Evolutionary conservation across 2,329 filamentous ascomycete species (phyloP).

Genomic region (Cladosporium sp.): DNA sequence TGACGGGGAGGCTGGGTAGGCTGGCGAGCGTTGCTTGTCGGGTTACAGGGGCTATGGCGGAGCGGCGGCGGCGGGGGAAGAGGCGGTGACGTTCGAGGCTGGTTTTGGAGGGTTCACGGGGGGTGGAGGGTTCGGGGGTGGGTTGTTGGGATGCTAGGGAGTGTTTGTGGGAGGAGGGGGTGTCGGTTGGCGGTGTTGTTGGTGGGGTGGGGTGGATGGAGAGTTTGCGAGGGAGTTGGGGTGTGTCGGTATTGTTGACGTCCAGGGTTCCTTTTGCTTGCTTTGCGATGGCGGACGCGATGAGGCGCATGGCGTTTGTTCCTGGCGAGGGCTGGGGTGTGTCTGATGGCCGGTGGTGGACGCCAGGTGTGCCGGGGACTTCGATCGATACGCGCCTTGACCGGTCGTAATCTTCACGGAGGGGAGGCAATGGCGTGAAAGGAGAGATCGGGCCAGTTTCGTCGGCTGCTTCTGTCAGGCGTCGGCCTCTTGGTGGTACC

Average conservation of each 20-base stretch:
- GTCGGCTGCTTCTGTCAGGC: not conserved
- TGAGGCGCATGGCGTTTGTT: too few species aligned
- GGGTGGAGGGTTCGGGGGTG: not conserved
- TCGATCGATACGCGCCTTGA: slow-evolving; percentile 11
- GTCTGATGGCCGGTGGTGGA: slow-evolving; percentile 7
- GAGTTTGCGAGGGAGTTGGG: not conserved
- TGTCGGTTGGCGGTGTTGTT: not conserved
- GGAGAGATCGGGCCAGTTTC: not conserved
- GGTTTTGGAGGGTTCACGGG: not conserved
- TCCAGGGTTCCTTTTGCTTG: too few species aligned
- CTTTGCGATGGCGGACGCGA: too few species aligned
- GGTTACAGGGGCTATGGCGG: slow-evolving; percentile 1
- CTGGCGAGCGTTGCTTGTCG: slow-evolving; percentile 1
- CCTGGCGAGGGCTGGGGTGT: not conserved
- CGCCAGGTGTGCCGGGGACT: slow-evolving; percentile 5
- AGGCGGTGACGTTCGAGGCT: not conserved
- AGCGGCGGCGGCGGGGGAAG: slow-evolving; percentile 1
- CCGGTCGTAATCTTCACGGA: slow-evolving; percentile 13
- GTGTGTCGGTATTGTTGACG: too few species aligned
- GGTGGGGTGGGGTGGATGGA: not conserved
- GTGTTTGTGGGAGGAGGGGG: not conserved
- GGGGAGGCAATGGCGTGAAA: slow-evolving; percentile 8
- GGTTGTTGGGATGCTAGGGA: not conserved
- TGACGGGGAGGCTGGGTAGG: not conserved
- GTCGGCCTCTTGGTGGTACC: not conserved